Conservation (phyloP, 306 rosid genomes). For the Acacia crassicarpa region DNA sequence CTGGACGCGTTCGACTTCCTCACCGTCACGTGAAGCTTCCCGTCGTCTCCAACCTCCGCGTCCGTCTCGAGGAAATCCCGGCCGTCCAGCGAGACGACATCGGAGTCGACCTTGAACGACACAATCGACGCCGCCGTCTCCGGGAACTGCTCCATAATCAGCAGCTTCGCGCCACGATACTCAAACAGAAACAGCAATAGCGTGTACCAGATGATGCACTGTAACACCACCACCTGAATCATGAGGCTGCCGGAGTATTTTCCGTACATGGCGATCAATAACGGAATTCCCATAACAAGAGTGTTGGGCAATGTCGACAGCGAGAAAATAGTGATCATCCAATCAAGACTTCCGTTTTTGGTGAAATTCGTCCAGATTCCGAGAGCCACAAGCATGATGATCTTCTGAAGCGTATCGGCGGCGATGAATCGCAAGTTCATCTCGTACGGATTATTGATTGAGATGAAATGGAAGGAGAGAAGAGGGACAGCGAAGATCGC, state of each 20-base stretch:
- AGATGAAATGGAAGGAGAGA: slow-evolving; percentile 90
- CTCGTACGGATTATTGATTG: slow-evolving; percentile 68
- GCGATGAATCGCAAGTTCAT: slow-evolving; percentile 97
- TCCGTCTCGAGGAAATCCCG: slow-evolving; percentile 89
- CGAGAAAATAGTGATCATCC: slow-evolving; percentile 96
- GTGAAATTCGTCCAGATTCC: slow-evolving; percentile 79
- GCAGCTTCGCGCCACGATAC: slow-evolving; percentile 88
- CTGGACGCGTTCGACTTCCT: slow-evolving; percentile 85
- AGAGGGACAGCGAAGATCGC: slow-evolving; percentile 96
- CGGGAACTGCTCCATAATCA: slow-evolving; percentile 97
- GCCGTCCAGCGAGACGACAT: slow-evolving; percentile 89
- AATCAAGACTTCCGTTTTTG: slow-evolving; percentile 80
- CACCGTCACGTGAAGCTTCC: slow-evolving; percentile 89
- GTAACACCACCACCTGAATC: slow-evolving; percentile 95
- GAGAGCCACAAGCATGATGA: slow-evolving; percentile 72
- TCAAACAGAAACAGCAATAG: slow-evolving; percentile 87
- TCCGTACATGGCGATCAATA: slow-evolving; percentile 90
- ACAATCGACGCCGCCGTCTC: slow-evolving; percentile 97
- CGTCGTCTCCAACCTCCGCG: slow-evolving; percentile 86
- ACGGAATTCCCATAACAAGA: slow-evolving; percentile 87
- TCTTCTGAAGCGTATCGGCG: slow-evolving; percentile 90
- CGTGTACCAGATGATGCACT: slow-evolving; percentile 98
- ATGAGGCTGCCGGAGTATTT: slow-evolving; percentile 62
- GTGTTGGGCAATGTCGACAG: slow-evolving; percentile 95
- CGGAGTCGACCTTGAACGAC: slow-evolving; percentile 94